phyloP scores from a whole-genome alignment of 176 grass and related monocot genomes.

The Musa itinerans region DNA sequence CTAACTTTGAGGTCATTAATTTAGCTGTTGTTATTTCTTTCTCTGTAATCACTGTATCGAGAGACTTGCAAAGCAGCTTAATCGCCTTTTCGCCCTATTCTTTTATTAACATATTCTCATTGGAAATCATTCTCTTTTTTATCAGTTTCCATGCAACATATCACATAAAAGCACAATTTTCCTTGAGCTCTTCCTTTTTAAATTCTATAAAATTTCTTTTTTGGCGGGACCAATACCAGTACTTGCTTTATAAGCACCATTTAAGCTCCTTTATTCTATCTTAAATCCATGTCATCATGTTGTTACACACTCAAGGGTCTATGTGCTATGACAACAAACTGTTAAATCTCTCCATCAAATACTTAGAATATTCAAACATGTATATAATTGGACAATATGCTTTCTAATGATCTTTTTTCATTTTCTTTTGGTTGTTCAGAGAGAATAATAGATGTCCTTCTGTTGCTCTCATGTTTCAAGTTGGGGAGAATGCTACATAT shows the following conservation, averaged over 20 bases:
- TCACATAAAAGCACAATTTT: background rate
- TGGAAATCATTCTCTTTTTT: background rate
- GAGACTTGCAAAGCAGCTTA: background rate
- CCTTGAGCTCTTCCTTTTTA: background rate
- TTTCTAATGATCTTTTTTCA: background rate
- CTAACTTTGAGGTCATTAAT: no score
- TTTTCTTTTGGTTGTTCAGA: conserved; percentile 38
- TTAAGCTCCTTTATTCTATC: background rate
- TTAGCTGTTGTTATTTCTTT: background rate
- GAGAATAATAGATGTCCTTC: conserved; percentile 63
- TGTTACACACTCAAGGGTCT: background rate
- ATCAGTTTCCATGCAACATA: background rate
- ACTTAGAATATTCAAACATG: background rate
- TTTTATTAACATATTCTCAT: background rate
- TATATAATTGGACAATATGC: background rate
- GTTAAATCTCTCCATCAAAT: no score
- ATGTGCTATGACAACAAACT: background rate
- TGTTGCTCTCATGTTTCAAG: conserved; percentile 99
- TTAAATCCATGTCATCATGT: background rate
- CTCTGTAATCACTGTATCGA: background rate
- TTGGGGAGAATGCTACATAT: conserved; percentile 82
- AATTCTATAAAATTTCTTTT: background rate
- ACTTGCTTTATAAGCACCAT: background rate
- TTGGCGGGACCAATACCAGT: background rate
- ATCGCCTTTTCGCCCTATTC: background rate